Evolutionary conservation across 176 grass and related monocot species (phyloP).

Genomic region (Thinopyrum elongatum): DNA sequence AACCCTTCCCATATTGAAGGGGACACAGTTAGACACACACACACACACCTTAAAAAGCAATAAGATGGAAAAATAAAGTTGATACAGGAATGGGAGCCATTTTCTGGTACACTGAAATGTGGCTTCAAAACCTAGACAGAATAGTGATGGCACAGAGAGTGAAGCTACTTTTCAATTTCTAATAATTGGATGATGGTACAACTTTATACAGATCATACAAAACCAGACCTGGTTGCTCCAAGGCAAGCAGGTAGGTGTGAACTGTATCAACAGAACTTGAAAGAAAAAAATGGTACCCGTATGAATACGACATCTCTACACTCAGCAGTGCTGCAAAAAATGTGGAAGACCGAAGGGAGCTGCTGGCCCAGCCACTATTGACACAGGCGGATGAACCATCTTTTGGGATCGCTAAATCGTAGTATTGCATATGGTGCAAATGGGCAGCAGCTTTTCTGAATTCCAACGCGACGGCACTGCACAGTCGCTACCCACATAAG

Average conservation of each 20-base stretch:
- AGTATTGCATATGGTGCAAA: conserved; percentile 21
- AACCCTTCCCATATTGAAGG: not conserved
- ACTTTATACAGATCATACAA: conserved; percentile 50
- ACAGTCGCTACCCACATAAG: conserved; percentile 14
- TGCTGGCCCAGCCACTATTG: conserved; percentile 27
- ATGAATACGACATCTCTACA: conserved; percentile 44
- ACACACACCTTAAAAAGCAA: not conserved
- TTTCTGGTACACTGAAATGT: not conserved
- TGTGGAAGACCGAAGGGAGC: conserved; percentile 14
- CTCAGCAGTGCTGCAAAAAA: conserved; percentile 24
- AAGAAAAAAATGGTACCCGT: conserved; percentile 10
- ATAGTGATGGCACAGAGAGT: not conserved
- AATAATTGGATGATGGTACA: conserved; percentile 30
- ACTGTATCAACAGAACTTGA: conserved; percentile 21
- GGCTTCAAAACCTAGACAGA: not conserved
- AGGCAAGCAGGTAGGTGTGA: conserved; percentile 30
- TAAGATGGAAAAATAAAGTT: not conserved
- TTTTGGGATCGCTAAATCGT: conserved; percentile 29
- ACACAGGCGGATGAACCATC: conserved; percentile 28
- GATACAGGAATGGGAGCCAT: not conserved
- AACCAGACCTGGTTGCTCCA: conserved; percentile 38
- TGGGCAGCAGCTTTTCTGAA: not conserved
- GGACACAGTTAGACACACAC: not conserved
- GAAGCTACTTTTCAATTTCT: conserved; percentile 32
- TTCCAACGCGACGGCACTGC: conserved; percentile 17